Evolutionary conservation across 176 grass and related monocot genomes (phyloP), one percentile per base, ranked within the genome.

Genomic region (Cenchrus fungigraminus): DNA sequence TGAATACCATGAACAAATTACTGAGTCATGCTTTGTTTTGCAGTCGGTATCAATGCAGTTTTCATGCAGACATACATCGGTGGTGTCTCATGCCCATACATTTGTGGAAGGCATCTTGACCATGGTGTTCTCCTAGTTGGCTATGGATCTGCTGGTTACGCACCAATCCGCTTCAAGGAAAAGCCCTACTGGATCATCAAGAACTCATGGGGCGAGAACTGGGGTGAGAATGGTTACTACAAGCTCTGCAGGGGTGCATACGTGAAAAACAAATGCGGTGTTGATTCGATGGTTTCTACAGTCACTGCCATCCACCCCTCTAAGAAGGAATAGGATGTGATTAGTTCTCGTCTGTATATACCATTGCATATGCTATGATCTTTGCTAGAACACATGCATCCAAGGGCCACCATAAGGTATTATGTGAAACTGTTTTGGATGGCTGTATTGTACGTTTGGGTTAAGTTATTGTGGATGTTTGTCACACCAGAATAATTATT

Each of bases 101-200:
- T 97, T 59, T 97, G 94, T n/a, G 91, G 94, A 19, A 94, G 70
- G 74, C 71, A 97, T 79, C 88, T 94, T 45, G 94, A 97, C 83
- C 94, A 97, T 71, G 94, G 94, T 22, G 94, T 97, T 66, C 91
- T 97, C 34, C 78, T 97, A 20, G 94, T 97, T 32, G 91, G 94
- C 53, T 97, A 94, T 5, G 94, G 94, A 20, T 88, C 87, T 0
- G 85, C 94, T n/a, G 94, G 91, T 19, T 97, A 86, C 5, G 82
- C 94, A 4, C 94, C 91, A 1, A 91, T 97, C 65, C 91, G 91
- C 29, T 89, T 97, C 51, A 97, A 97, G 87, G 91, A 97, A 25
- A 92, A 92, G 91, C 94, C 94, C 8, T 97, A 92, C 73, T 97
- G 94, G 94, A 94, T 97, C 87, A 97, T 97, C 83, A 97, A 97